Conservation (phyloP, 495 filamentous ascomycete genomes). For the Bombardia bombarda region DNA sequence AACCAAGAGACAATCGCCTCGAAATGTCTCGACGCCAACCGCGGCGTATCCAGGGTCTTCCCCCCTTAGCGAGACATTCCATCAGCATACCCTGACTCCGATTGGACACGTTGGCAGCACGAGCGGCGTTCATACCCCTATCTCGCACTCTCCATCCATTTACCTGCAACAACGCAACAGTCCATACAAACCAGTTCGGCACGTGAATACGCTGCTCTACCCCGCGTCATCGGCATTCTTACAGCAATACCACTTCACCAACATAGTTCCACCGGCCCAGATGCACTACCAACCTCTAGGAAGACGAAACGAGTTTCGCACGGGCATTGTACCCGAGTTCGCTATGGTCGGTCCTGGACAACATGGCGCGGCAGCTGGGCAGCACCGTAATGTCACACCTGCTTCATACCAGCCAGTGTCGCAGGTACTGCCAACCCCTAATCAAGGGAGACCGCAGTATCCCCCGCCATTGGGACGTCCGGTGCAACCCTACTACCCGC, state of each 20-base stretch:
- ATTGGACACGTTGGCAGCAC: constrained; percentile 10
- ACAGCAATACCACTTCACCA: constrained; percentile 58
- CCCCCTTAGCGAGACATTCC: constrained; percentile 40
- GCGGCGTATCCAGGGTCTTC: constrained; percentile 35
- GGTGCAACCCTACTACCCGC: neutral
- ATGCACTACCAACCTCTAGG: constrained; percentile 96
- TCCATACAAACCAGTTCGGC: constrained; percentile 84
- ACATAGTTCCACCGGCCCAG: constrained; percentile 48
- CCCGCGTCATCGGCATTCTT: constrained; percentile 78
- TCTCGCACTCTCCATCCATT: constrained; percentile 48
- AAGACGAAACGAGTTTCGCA: constrained; percentile 66
- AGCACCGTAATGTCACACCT: constrained; percentile 7
- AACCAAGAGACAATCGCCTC: constrained; percentile 30
- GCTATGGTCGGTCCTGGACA: constrained; percentile 12
- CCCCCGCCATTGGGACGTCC: neutral
- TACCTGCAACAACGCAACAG: constrained; percentile 61
- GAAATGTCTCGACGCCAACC: constrained; percentile 23
- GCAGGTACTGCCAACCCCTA: constrained; percentile 14
- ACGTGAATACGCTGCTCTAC: constrained; percentile 80
- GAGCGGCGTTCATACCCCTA: constrained; percentile 43
- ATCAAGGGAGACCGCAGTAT: constrained; percentile 7
- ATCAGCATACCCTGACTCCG: constrained; percentile 21
- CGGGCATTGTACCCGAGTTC: constrained; percentile 76
- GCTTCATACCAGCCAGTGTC: neutral
- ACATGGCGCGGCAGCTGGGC: too few species aligned